phyloP scores from a whole-genome alignment of 257 asterid species.

The Capsicum chinense region DNA sequence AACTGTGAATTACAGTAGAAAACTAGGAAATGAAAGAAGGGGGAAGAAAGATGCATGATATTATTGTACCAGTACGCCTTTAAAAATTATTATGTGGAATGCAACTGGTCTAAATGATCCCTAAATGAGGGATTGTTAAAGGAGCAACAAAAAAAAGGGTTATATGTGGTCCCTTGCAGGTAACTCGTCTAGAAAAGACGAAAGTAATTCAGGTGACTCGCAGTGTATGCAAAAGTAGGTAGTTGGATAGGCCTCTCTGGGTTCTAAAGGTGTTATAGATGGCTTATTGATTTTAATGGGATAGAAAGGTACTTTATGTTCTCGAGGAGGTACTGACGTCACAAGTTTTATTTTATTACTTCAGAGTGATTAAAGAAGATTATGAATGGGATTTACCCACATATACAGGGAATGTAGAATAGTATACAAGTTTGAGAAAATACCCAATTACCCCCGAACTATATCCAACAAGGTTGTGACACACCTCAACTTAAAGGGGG shows the following conservation, averaged over 20 bases:
- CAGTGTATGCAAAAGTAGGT: background rate
- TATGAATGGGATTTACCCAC: background rate
- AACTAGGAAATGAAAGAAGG: background rate
- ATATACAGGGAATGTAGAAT: background rate
- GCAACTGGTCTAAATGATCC: background rate
- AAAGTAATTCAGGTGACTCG: constrained; percentile 8
- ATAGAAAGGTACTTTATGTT: background rate
- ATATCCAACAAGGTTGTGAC: too few relatives aligned
- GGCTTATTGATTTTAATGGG: background rate
- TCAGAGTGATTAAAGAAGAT: background rate
- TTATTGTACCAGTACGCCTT: background rate
- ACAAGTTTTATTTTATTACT: background rate
- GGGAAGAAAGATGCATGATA: background rate
- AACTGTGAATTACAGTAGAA: constrained; percentile 14
- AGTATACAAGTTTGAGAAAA: background rate
- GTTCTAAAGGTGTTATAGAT: background rate
- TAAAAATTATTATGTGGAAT: background rate
- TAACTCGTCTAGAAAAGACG: background rate
- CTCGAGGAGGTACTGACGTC: background rate
- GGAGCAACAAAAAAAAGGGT: background rate
- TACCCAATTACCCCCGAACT: too few relatives aligned
- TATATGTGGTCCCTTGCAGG: background rate
- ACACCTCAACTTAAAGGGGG: too few relatives aligned
- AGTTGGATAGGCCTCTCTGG: background rate
- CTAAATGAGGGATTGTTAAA: background rate